Conservation (phyloP, 2,329 filamentous ascomycete genomes). For the Trichophaea hybrida region DNA sequence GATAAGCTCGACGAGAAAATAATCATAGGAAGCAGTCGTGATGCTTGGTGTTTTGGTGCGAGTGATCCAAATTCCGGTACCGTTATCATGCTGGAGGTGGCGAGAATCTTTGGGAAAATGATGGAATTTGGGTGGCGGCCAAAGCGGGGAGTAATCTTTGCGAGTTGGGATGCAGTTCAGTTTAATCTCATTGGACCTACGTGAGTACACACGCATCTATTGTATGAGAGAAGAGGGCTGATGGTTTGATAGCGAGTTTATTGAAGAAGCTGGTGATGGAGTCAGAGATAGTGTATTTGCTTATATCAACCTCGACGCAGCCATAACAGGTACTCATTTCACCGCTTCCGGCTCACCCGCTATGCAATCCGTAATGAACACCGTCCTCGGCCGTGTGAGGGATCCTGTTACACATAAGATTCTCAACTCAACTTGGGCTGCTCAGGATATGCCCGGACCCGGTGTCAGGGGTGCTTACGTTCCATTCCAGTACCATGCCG, state of each 20-base stretch:
- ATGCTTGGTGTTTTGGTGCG: conserved; percentile 81
- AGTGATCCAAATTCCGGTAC: conserved; percentile 77
- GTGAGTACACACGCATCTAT: conserved; percentile 16
- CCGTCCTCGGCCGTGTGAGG: conserved; percentile 56
- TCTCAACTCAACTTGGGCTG: conserved; percentile 42
- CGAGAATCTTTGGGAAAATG: conserved; percentile 69
- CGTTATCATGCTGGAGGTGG: conserved; percentile 79
- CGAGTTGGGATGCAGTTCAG: conserved; percentile 87
- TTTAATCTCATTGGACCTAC: conserved; percentile 92
- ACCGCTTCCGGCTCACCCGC: conserved; percentile 67
- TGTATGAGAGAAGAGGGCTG: not conserved
- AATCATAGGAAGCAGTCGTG: conserved; percentile 83
- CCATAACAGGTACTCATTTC: conserved; percentile 61
- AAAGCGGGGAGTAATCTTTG: conserved; percentile 87
- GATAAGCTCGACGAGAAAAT: conserved; percentile 73
- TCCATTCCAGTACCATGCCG: conserved; percentile 81
- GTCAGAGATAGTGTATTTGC: conserved; percentile 63
- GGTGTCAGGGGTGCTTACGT: conserved; percentile 71
- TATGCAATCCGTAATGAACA: conserved; percentile 56
- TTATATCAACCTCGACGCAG: conserved; percentile 83
- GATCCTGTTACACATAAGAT: conserved; percentile 42
- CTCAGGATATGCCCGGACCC: conserved; percentile 49
- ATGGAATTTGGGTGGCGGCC: conserved; percentile 70
- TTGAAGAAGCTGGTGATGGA: conserved; percentile 64
- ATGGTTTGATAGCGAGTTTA: conserved; percentile 49